phyloP scores from a whole-genome alignment of 1,284 basidiomycete genomes.

The Spongispora temasekensis region DNA sequence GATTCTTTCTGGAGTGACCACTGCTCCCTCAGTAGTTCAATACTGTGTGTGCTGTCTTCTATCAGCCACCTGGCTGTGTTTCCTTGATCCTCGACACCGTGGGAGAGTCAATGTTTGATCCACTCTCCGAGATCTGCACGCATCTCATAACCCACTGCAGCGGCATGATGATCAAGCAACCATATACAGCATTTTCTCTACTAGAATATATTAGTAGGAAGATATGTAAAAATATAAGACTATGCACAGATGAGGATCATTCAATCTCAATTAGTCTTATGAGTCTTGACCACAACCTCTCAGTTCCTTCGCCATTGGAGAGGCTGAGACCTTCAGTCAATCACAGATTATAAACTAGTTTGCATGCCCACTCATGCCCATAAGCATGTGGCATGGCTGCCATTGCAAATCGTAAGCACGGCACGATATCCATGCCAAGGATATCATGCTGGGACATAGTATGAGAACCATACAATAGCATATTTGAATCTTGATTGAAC shows the following conservation, averaged over 20 bases:
- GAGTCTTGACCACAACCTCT: no score
- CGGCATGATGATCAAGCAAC: conserved; percentile 15
- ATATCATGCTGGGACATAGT: conserved; percentile 1
- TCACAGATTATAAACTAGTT: not conserved
- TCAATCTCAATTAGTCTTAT: no score
- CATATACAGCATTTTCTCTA: not conserved
- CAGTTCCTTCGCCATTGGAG: not conserved
- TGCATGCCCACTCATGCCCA: not conserved
- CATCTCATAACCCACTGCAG: conserved; percentile 21
- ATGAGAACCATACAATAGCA: not conserved
- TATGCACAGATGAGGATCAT: no score
- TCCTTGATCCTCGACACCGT: not conserved
- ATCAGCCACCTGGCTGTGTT: not conserved
- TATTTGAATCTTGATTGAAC: no score
- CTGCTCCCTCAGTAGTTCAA: conserved; percentile 24
- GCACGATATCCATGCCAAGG: not conserved
- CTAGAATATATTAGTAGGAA: conserved; percentile 4
- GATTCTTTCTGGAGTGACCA: no score
- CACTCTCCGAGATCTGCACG: conserved; percentile 30
- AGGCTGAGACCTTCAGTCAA: not conserved
- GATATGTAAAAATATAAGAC: not conserved
- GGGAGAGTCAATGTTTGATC: no score
- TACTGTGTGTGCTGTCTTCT: no score
- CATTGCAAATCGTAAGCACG: not conserved
- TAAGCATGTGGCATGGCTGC: not conserved